A percentile compares a stretch with the other conserved stretches of the same genome.
Evolutionary conservation across 768 basidiomycete genomes (phyloP).

Genomic region (Rhodocollybia butyracea): DNA sequence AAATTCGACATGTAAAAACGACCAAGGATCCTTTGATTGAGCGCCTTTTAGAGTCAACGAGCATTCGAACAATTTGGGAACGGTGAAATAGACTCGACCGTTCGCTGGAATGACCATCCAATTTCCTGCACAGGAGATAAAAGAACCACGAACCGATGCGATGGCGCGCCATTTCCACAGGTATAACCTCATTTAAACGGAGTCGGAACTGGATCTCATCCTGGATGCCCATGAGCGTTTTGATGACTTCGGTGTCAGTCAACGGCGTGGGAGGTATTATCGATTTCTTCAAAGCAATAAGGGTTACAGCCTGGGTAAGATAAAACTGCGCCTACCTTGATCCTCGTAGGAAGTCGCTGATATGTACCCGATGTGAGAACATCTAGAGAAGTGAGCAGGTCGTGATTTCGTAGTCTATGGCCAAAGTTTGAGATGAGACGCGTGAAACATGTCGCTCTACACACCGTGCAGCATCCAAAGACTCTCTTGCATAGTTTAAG

Average conservation of each 20-base stretch:
- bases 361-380: slow-evolving; percentile 88
- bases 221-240: slow-evolving; percentile 71
- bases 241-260: slow-evolving; percentile 61
- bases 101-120: slow-evolving; percentile 41
- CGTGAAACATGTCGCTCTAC: slow-evolving; percentile 11
- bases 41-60: slow-evolving; percentile 74
- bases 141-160: slow-evolving; percentile 46
- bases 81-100: slow-evolving; percentile 77
- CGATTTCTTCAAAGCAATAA: slow-evolving; percentile 50
- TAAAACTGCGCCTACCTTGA: slow-evolving; percentile 54
- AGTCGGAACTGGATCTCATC: slow-evolving; percentile 77
- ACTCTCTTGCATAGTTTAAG: slow-evolving; percentile 63
- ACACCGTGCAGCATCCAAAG: slow-evolving; percentile 76
- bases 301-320: slow-evolving; percentile 1
- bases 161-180: slow-evolving; percentile 75
- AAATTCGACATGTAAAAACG: slow-evolving; percentile 77
- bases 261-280: slow-evolving; percentile 64
- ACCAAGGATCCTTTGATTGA: slow-evolving; percentile 75
- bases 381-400: slow-evolving; percentile 87
- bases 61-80: slow-evolving; percentile 68
- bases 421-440: neutral
- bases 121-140: neutral
- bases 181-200: slow-evolving; percentile 74
- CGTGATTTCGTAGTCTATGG: slow-evolving; percentile 84
- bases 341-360: slow-evolving; percentile 70